A percentile compares a stretch with the other conserved stretches of the same genome.
phyloP scores from a whole-genome alignment of 2,329 filamentous ascomycete genomes.

The Claviceps monticola region DNA sequence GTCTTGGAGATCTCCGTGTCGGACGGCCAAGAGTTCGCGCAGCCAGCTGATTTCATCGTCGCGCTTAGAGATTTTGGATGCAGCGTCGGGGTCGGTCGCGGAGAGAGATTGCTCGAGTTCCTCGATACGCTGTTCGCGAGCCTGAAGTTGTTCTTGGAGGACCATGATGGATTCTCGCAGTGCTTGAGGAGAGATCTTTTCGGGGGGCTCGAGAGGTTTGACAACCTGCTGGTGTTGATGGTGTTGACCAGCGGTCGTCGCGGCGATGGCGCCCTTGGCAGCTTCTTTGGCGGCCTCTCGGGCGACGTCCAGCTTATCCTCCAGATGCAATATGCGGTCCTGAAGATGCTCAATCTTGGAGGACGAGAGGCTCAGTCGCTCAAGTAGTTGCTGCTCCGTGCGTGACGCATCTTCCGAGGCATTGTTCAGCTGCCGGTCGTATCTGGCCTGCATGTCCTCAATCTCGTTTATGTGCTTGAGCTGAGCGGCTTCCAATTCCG shows the following conservation, averaged over 20 bases:
- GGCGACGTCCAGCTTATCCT: conserved; percentile 83
- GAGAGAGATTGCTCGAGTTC: conserved; percentile 61
- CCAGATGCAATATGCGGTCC: conserved; percentile 70
- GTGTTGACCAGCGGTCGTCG: conserved; percentile 3
- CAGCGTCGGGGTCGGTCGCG: conserved; percentile 60
- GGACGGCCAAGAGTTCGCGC: conserved; percentile 79
- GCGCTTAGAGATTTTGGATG: conserved; percentile 72
- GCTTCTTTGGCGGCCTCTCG: conserved; percentile 78
- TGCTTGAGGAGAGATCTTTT: conserved; percentile 88
- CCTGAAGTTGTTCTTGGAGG: conserved; percentile 89
- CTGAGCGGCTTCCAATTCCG: conserved; percentile 34
- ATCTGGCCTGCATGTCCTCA: conserved; percentile 62
- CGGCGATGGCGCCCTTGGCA: conserved; percentile 38
- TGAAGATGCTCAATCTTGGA: conserved; percentile 77
- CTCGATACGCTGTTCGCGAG: conserved; percentile 82
- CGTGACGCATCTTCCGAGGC: conserved; percentile 70
- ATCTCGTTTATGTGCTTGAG: conserved; percentile 53
- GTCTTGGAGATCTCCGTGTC: conserved; percentile 83
- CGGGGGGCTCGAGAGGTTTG: conserved; percentile 43
- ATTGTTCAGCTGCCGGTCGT: conserved; percentile 60
- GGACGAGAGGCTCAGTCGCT: conserved; percentile 68
- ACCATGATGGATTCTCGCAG: conserved; percentile 93
- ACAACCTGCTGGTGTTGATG: conserved; percentile 10
- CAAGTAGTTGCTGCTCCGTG: conserved; percentile 63
- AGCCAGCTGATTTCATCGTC: conserved; percentile 94